Base-by-base conservation (phyloP, 2,329 filamentous ascomycete species). In the Rhinocladiella mackenziei region DNA sequence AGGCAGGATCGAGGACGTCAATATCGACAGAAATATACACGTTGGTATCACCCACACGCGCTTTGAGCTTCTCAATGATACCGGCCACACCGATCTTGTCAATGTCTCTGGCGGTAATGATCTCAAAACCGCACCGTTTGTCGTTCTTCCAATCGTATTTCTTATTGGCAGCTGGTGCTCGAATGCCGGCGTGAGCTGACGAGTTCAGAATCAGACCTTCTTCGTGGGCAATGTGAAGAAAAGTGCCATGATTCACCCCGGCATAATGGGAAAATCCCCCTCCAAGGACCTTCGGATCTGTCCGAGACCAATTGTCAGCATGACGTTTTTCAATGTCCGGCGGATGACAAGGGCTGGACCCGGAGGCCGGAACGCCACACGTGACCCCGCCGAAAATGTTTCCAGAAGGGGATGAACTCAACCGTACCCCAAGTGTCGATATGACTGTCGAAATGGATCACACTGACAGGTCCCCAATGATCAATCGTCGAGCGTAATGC, bases 361-460 rank as follows among this genome's bases (percentile, higher is more conserved):
- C n/a, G n/a, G n/a, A n/a, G n/a, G n/a, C n/a, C n/a, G n/a, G n/a
- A n/a, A n/a, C n/a, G n/a, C n/a, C n/a, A n/a, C n/a, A n/a, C n/a
- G n/a, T n/a, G n/a, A n/a, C n/a, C n/a, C n/a, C n/a, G n/a, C n/a
- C n/a, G n/a, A n/a, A n/a, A n/a, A n/a, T n/a, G n/a, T n/a, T n/a
- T n/a, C n/a, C n/a, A n/a, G n/a, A n/a, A n/a, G n/a, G n/a, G n/a
- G n/a, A n/a, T n/a, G n/a, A n/a, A n/a, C n/a, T n/a, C n/a, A n/a
- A 22, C 8, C 40, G 19, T 38, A 43, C 40, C 49, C 74, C 75
- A 77, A 0, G 74, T 78, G 58, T 77, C 71, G 46, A 76, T 60
- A 54, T 76, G 74, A 32, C 68, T 72, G 55, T 78, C 75, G 52
- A 78, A 78, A 58, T 77, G 74, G n/a, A 78, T 76, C 4, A 78